phyloP scores from a whole-genome alignment of 441 rosid species.

The Raphanus hybrid region DNA sequence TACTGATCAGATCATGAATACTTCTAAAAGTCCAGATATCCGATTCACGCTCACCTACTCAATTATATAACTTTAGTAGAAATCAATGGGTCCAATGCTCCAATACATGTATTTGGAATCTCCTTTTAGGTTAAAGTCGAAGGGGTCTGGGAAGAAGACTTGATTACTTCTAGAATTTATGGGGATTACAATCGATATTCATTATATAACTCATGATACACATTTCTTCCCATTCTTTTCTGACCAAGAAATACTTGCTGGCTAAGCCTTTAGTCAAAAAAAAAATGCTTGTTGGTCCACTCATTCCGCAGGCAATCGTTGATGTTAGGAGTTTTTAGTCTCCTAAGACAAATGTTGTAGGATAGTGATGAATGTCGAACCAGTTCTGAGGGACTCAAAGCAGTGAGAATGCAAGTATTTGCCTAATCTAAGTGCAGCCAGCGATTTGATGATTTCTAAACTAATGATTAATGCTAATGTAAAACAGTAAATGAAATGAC shows the following conservation, averaged over 20 bases:
- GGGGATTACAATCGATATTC: conserved; percentile 12
- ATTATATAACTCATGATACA: conserved; percentile 5
- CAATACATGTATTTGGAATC: conserved; percentile 35
- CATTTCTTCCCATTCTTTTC: neutral
- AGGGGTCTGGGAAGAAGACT: conserved; percentile 27
- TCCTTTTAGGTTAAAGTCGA: conserved; percentile 27
- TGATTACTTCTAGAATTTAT: conserved; percentile 25
- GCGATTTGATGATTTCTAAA: too few species aligned
- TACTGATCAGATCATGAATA: too few species aligned
- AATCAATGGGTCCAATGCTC: conserved; percentile 24
- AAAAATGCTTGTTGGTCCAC: neutral
- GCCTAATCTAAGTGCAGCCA: too few species aligned
- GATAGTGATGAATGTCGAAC: too few species aligned
- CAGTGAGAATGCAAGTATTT: too few species aligned
- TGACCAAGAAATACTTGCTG: neutral
- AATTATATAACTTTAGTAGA: conserved; percentile 1
- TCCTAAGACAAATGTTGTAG: too few species aligned
- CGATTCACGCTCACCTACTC: neutral
- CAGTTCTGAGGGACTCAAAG: too few species aligned
- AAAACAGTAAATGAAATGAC: too few species aligned
- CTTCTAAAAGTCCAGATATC: too few species aligned
- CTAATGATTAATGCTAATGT: too few species aligned
- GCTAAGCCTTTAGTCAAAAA: too few species aligned
- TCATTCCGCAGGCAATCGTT: neutral
- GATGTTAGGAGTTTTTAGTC: too few species aligned